Evolutionary conservation across 345 rosid genomes (phyloP).

Genomic region (Rubroshorea leprosula): DNA sequence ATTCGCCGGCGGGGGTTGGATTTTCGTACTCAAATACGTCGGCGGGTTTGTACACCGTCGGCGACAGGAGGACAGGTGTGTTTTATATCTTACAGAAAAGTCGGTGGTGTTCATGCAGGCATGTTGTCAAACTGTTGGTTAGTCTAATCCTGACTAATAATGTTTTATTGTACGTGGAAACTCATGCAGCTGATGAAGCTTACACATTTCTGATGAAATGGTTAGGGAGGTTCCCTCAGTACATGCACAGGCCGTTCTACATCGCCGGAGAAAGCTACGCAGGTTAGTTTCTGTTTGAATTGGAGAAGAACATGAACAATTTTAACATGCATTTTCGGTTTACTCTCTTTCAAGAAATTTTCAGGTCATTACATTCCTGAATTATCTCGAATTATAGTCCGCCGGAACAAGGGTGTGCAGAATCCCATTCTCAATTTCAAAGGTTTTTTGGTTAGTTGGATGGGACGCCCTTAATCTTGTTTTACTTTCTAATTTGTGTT

Average conservation of each 20-base stretch:
- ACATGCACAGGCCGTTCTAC: constrained; percentile 63
- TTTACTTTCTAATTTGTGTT: background rate
- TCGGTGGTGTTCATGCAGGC: background rate
- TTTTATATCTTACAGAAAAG: background rate
- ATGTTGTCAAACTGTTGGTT: constrained; percentile 17
- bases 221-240: constrained; percentile 67
- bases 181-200: constrained; percentile 60
- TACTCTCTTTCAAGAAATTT: constrained; percentile 2
- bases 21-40: constrained; percentile 72
- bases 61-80: constrained; percentile 80
- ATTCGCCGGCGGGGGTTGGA: constrained; percentile 91
- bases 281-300: constrained; percentile 29
- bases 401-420: constrained; percentile 40
- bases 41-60: constrained; percentile 42
- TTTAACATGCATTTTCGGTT: background rate
- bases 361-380: constrained; percentile 87
- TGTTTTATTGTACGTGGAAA: constrained; percentile 7
- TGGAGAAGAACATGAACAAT: background rate
- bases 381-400: constrained; percentile 49
- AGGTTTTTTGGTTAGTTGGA: constrained; percentile 62
- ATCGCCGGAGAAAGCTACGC: constrained; percentile 97
- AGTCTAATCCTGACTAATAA: constrained; percentile 7
- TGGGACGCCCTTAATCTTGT: background rate
- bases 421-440: constrained; percentile 53
- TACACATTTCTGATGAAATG: constrained; percentile 55